Percentiles rank a stretch among this genome's conserved stretches.
Conservation (phyloP, 441 rosid genomes). For the Populus hybrid region DNA sequence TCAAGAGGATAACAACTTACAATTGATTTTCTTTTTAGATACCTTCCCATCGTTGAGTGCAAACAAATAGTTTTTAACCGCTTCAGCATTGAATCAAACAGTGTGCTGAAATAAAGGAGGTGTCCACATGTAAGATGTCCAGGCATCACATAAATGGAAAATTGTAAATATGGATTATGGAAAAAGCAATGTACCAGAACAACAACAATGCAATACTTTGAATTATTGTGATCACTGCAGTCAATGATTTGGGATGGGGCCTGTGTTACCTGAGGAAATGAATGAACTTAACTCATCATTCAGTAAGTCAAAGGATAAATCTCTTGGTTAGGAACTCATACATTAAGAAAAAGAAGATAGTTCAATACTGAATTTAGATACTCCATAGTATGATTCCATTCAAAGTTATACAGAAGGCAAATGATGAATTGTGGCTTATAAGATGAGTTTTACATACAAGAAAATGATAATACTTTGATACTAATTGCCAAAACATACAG, state of each 20-base stretch:
- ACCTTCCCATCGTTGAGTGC: slow-evolving; percentile 62
- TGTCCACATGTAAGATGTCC: slow-evolving; percentile 10
- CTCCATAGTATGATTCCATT: neutral
- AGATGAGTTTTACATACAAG: neutral
- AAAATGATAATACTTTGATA: neutral
- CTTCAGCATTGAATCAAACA: slow-evolving; percentile 76
- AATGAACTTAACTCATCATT: slow-evolving; percentile 15
- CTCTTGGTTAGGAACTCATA: neutral
- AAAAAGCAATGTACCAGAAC: slow-evolving; percentile 60
- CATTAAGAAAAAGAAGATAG: too few relatives aligned
- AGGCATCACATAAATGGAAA: slow-evolving; percentile 10
- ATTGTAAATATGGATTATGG: neutral
- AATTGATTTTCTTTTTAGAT: slow-evolving; percentile 73
- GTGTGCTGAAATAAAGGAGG: slow-evolving; percentile 51
- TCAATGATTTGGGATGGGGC: slow-evolving; percentile 59
- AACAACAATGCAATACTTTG: slow-evolving; percentile 75
- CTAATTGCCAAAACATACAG: neutral
- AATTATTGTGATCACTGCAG: slow-evolving; percentile 72
- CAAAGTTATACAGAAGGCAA: neutral
- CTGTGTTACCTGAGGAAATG: slow-evolving; percentile 57
- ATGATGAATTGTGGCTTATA: neutral
- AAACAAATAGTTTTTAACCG: slow-evolving; percentile 65
- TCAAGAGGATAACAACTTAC: slow-evolving; percentile 42
- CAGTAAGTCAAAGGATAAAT: neutral
- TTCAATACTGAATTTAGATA: too few relatives aligned